Conservation (phyloP, 768 basidiomycete species). For the Lactarius pseudohatsudake region DNA sequence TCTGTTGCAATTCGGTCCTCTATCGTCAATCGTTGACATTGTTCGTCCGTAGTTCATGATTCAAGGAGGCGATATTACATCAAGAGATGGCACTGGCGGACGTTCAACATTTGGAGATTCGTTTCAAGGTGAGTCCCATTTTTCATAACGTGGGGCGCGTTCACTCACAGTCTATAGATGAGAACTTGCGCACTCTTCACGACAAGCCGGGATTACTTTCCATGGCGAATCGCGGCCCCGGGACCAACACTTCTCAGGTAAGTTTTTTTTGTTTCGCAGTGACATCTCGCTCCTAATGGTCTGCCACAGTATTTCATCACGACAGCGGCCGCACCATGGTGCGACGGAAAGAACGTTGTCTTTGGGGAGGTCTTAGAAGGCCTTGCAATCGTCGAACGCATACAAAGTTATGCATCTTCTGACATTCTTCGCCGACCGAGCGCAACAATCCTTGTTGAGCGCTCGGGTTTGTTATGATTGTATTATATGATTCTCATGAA, state of each 20-base stretch:
- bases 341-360: constrained; percentile 67
- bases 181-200: constrained; percentile 70
- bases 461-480: constrained; percentile 24
- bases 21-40: neutral
- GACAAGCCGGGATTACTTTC: constrained; percentile 65
- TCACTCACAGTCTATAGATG: constrained; percentile 42
- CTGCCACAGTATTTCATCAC: constrained; percentile 69
- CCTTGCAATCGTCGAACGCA: constrained; percentile 59
- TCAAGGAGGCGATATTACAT: constrained; percentile 86
- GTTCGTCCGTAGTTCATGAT: constrained; percentile 60
- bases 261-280: constrained; percentile 16
- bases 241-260: constrained; percentile 81
- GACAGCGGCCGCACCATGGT: constrained; percentile 67
- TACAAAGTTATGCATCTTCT: constrained; percentile 43
- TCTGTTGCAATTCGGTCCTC: constrained; percentile 34
- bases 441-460: constrained; percentile 26
- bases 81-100: constrained; percentile 73
- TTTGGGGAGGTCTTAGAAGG: constrained; percentile 70
- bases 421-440: constrained; percentile 29
- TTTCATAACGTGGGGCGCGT: neutral
- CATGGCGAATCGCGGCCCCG: constrained; percentile 85
- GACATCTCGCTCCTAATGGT: neutral
- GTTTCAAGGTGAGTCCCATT: constrained; percentile 56
- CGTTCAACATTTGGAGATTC: constrained; percentile 82
- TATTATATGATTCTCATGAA: constrained; percentile 13